Conservation (phyloP, 163 green algal genomes). For the Volvox carteri region DNA sequence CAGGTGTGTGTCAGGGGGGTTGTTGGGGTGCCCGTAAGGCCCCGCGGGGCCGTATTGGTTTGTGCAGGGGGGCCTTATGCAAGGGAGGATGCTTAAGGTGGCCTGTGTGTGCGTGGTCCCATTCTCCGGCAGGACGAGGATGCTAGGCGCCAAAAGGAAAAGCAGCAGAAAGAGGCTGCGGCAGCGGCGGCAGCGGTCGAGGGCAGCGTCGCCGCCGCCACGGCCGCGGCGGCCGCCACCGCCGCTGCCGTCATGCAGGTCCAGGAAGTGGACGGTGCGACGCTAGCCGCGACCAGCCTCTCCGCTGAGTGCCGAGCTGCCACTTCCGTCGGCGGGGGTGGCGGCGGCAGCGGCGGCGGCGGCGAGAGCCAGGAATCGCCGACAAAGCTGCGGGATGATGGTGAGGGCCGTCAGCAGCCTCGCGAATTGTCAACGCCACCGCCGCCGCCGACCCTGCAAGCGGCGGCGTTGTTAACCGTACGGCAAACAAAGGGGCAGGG, state of each 20-base stretch:
- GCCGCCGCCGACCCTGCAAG: background rate
- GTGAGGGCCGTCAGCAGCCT: background rate
- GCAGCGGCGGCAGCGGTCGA: background rate
- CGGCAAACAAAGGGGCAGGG: background rate
- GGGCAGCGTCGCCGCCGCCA: background rate
- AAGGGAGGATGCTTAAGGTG: too few relatives aligned
- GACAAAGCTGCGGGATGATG: background rate
- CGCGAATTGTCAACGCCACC: conserved; percentile 13
- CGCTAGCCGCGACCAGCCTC: background rate
- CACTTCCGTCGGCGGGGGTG: background rate
- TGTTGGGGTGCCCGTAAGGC: too few relatives aligned
- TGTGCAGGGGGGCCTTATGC: too few relatives aligned
- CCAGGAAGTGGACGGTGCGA: background rate
- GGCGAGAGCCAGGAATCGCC: background rate
- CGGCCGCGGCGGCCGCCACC: background rate
- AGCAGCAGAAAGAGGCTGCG: conserved; percentile 5
- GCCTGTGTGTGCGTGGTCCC: too few relatives aligned
- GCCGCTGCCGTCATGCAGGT: background rate
- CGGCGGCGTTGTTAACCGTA: background rate
- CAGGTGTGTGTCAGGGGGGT: background rate
- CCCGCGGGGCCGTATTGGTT: too few relatives aligned
- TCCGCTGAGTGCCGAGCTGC: background rate
- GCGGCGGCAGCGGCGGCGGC: background rate
- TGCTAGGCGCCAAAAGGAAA: conserved; percentile 38
- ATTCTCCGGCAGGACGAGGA: conserved; percentile 35